These are phyloP conservation scores for Ophiostoma sp. DNA, from an alignment of 2,329 filamentous ascomycete genomes.

Conservation along the genomic window DNA sequence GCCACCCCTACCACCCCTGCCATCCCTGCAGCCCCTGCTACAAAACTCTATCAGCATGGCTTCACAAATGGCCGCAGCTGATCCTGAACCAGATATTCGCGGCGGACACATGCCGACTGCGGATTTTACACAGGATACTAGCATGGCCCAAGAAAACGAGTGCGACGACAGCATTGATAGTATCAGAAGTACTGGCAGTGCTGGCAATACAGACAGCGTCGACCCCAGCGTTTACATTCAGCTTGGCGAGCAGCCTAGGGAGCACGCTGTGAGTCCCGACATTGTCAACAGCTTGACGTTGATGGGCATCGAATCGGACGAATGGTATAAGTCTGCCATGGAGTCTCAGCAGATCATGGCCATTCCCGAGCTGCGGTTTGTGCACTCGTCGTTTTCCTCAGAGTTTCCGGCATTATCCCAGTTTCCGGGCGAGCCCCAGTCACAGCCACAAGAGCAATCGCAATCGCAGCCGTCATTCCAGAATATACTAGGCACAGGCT, in stretches of 20 bases:
- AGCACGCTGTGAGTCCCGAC: slow-evolving; percentile 58
- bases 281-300: slow-evolving; percentile 54
- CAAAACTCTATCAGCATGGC: neutral
- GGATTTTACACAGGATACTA: slow-evolving; percentile 23
- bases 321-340: slow-evolving; percentile 66
- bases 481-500: neutral
- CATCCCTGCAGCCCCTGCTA: neutral
- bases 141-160: neutral
- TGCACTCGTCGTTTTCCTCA: slow-evolving; percentile 18
- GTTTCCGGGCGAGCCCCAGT: neutral
- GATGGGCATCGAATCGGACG: slow-evolving; percentile 68
- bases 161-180: slow-evolving; percentile 21
- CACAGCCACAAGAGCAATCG: neutral
- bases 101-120: slow-evolving; percentile 18
- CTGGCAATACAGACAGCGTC: slow-evolving; percentile 50
- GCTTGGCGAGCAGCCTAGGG: slow-evolving; percentile 60
- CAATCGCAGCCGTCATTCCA: neutral
- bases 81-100: neutral
- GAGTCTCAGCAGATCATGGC: slow-evolving; percentile 45
- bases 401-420: neutral
- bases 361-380: slow-evolving; percentile 36
- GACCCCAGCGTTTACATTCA: slow-evolving; percentile 52
- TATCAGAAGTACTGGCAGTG: neutral
- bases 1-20: neutral
- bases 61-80: neutral